Evolutionary conservation across 148 eudicot species (phyloP).

Genomic region (Chenopodium formosanum): DNA sequence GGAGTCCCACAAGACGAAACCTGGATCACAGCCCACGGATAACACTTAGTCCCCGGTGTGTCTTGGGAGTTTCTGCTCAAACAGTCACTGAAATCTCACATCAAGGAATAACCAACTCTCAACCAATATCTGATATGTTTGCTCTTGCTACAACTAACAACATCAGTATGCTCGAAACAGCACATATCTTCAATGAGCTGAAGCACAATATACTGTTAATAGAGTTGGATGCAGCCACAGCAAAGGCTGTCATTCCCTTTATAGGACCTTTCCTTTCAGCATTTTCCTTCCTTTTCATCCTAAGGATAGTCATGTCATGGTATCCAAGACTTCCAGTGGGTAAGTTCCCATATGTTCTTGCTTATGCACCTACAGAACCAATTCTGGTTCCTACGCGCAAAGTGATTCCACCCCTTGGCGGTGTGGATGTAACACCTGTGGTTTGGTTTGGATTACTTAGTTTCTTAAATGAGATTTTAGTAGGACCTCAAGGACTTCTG

Average conservation of each 20-base stretch:
- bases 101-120: constrained; percentile 15
- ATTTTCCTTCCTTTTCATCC: constrained; percentile 69
- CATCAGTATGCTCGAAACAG: constrained; percentile 1
- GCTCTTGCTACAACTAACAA: constrained; percentile 11
- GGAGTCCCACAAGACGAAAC: constrained; percentile 27
- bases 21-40: constrained; percentile 12
- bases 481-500: constrained; percentile 95
- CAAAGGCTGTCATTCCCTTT: constrained; percentile 57
- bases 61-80: constrained; percentile 18
- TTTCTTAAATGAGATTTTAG: constrained; percentile 83
- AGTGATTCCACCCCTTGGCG: constrained; percentile 83
- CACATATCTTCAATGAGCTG: constrained; percentile 23
- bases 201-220: constrained; percentile 38
- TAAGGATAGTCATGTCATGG: constrained; percentile 99
- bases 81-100: constrained; percentile 22
- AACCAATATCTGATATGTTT: not conserved
- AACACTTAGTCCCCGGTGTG: constrained; percentile 33
- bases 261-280: constrained; percentile 85
- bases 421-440: constrained; percentile 95
- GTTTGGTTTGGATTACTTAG: constrained; percentile 95
- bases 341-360: constrained; percentile 79
- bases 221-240: constrained; percentile 85
- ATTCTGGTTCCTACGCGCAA: constrained; percentile 70
- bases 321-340: constrained; percentile 91
- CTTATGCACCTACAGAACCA: constrained; percentile 94